Percentiles rank a stretch among this genome's conserved stretches.
Evolutionary conservation across 768 basidiomycete species (phyloP).

Genomic region (Tricholoma saponaceum): DNA sequence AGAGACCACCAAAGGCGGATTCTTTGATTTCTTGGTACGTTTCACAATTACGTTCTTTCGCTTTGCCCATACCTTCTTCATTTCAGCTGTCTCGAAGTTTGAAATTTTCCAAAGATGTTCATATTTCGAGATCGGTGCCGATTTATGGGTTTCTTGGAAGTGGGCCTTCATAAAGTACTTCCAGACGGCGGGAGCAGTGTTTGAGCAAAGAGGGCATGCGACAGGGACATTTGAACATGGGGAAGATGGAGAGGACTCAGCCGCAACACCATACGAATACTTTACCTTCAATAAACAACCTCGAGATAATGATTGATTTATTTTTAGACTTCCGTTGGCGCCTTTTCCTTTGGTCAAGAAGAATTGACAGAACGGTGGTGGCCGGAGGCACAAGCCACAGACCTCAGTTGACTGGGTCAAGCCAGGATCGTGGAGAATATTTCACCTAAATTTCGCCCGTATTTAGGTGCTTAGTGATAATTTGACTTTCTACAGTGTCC

Average conservation of each 20-base stretch:
- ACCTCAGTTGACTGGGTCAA: too few species aligned
- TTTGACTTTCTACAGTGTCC: too few species aligned
- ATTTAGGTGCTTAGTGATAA: too few species aligned
- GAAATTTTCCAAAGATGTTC: conserved; percentile 10
- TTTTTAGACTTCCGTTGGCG: not conserved
- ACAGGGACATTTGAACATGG: conserved; percentile 22
- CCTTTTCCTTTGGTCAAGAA: not conserved
- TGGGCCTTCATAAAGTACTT: conserved; percentile 18
- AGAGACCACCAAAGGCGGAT: conserved; percentile 10
- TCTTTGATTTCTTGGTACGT: conserved; percentile 2
- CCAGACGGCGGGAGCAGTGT: conserved; percentile 12
- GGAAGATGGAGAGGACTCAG: not conserved
- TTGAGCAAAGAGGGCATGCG: conserved; percentile 15
- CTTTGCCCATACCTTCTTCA: conserved; percentile 19
- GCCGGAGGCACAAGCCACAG: too few species aligned
- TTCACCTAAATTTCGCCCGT: too few species aligned
- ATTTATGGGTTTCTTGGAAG: conserved; percentile 9
- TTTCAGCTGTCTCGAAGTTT: conserved; percentile 11
- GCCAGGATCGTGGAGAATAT: too few species aligned
- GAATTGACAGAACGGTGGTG: too few species aligned
- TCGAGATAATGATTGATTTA: not conserved
- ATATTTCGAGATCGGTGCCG: conserved; percentile 3
- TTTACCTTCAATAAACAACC: not conserved
- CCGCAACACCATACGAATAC: not conserved
- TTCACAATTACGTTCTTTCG: conserved; percentile 7